Base-by-base conservation (phyloP, 148 eudicot species). In the Polygonum maritimum region DNA sequence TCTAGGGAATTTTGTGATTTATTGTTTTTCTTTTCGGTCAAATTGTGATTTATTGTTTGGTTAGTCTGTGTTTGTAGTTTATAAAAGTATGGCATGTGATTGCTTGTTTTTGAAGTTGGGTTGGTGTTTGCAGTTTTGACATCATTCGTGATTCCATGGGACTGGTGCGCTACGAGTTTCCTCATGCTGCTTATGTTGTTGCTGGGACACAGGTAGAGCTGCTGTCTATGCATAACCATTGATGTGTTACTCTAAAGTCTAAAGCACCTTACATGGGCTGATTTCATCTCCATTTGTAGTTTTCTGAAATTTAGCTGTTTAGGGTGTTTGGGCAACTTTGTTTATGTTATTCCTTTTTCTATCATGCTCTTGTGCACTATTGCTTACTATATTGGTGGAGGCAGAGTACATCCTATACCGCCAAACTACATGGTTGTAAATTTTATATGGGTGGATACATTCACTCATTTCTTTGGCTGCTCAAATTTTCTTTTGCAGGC, bases 171-270 rank as follows among this genome's bases (percentile, higher is more conserved):
- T 85, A 91, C 0, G 94, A 88, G 72, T 95, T 95, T 81, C 98
- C 98, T 4, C 98, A 95, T 77, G 92, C 97, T 0, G 76, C 89
- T 31, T 95, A 82, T 75, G 85, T 89, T 71, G 90, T 92, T 44
- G 81, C 94, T 33, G 99, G 99, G 48, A 90, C 99, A 79, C 99
- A 95, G 89, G 99, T 95, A 79, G 82, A 51, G 45, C 48, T 72
- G 72, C 19, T 75, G 35, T 9, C 11, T 72, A 45, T 48, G 38
- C 48, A 40, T 26, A 26, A 12, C 15, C 9, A 10, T 7, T 71
- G 72, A 35, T 69, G 47, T 69, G 36, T 60, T 10, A 60, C 15
- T 60, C 36, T 60, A 22, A 10, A 31, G 19, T 67, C 19, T 9
- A 35, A 35, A 67, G 15, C 71, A 67, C 38, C 41, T 35, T 36